Percentiles rank a stretch among this genome's conserved stretches.
Conservation (phyloP, 179 eudicot genomes). For the Kewa caespitosa region DNA sequence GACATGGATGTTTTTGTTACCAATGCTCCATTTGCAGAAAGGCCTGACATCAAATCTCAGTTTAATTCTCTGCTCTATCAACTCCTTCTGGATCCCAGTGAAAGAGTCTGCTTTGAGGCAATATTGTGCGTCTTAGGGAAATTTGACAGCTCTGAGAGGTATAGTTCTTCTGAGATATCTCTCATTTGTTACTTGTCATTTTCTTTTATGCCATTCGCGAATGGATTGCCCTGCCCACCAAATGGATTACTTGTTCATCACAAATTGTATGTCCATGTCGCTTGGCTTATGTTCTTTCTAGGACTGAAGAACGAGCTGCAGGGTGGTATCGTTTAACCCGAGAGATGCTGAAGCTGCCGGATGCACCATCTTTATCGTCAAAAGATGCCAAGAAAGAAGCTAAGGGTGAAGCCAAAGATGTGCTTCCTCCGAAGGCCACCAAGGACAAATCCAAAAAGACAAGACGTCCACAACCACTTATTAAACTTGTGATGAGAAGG, state of each 20-base stretch:
- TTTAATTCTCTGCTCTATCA: slow-evolving; percentile 87
- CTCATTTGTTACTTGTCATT: background rate
- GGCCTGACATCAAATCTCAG: slow-evolving; percentile 90
- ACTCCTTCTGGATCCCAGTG: slow-evolving; percentile 98
- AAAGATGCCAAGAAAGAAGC: slow-evolving; percentile 72
- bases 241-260: background rate
- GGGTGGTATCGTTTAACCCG: slow-evolving; percentile 96
- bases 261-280: slow-evolving; percentile 6
- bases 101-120: slow-evolving; percentile 98
- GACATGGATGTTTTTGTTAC: slow-evolving; percentile 16
- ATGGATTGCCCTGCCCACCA: background rate
- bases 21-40: slow-evolving; percentile 54
- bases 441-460: slow-evolving; percentile 83
- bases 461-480: slow-evolving; percentile 90
- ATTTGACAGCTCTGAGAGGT: slow-evolving; percentile 91
- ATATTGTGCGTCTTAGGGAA: slow-evolving; percentile 88
- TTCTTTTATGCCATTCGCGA: slow-evolving; percentile 1
- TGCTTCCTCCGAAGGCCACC: slow-evolving; percentile 56
- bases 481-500: slow-evolving; percentile 99
- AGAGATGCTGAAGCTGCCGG: slow-evolving; percentile 93
- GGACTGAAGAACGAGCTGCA: slow-evolving; percentile 96
- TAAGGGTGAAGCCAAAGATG: slow-evolving; percentile 62
- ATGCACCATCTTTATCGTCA: slow-evolving; percentile 74
- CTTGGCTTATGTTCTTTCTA: slow-evolving; percentile 27
- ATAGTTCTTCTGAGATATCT: slow-evolving; percentile 10